These are phyloP conservation scores for Trichoderma asperelloides DNA, from an alignment of 495 filamentous ascomycete species.

Conservation along the genomic window DNA sequence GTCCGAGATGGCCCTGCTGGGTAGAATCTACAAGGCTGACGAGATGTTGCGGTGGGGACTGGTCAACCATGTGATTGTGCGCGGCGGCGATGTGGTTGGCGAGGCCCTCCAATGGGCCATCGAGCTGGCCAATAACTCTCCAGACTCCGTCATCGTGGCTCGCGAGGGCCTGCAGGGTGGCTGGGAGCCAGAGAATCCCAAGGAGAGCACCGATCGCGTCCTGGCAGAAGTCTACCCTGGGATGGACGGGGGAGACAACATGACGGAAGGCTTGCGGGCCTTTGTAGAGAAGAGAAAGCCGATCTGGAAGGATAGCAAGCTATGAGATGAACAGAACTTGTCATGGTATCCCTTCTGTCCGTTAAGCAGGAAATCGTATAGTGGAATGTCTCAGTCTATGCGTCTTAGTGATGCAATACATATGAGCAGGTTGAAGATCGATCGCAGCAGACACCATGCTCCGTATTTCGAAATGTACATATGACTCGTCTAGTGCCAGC, in stretches of 20 bases:
- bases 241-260: slow-evolving; percentile 62
- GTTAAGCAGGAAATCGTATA: neutral
- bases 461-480: neutral
- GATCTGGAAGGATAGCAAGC: slow-evolving; percentile 63
- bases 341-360: slow-evolving; percentile 5
- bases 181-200: slow-evolving; percentile 52
- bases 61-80: slow-evolving; percentile 59
- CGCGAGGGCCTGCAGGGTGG: slow-evolving; percentile 57
- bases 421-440: neutral
- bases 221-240: slow-evolving; percentile 48
- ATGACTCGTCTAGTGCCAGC: neutral
- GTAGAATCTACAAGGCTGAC: slow-evolving; percentile 48
- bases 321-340: slow-evolving; percentile 35
- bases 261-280: slow-evolving; percentile 64
- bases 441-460: neutral
- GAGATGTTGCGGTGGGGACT: slow-evolving; percentile 65
- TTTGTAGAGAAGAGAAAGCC: slow-evolving; percentile 74
- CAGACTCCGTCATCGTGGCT: slow-evolving; percentile 64
- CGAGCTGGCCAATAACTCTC: slow-evolving; percentile 53
- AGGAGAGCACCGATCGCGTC: slow-evolving; percentile 51
- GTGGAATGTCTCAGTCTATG: neutral
- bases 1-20: slow-evolving; percentile 66
- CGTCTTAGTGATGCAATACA: neutral
- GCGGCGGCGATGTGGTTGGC: slow-evolving; percentile 35
- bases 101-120: slow-evolving; percentile 46